Evolutionary conservation across 2,329 filamentous ascomycete genomes (phyloP).

Genomic region (Colletotrichum tropicale): DNA sequence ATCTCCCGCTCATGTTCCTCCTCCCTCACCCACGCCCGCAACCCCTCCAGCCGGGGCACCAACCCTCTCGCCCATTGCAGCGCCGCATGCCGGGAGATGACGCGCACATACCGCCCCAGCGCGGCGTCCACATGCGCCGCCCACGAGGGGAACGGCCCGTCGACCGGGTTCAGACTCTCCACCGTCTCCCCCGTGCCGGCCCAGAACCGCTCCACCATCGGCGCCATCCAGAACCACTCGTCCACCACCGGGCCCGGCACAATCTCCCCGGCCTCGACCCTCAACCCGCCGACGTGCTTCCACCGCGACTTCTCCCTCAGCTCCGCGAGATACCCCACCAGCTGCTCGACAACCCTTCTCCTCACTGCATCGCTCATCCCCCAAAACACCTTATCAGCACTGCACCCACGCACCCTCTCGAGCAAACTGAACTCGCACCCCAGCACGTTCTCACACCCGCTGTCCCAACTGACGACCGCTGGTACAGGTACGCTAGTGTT

Average conservation of each 20-base stretch:
- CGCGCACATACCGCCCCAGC: constrained; percentile 28
- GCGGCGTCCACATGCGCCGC: constrained; percentile 31
- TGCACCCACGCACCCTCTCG: constrained; percentile 29
- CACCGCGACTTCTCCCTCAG: not conserved
- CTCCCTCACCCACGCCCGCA: constrained; percentile 30
- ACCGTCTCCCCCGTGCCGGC: constrained; percentile 20
- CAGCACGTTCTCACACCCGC: constrained; percentile 34
- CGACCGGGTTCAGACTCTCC: constrained; percentile 28
- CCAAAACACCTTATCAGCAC: constrained; percentile 25
- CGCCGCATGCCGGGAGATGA: constrained; percentile 23
- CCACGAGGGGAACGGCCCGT: constrained; percentile 35
- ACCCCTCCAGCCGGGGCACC: constrained; percentile 28
- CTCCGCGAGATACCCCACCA: constrained; percentile 34
- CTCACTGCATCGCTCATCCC: constrained; percentile 34
- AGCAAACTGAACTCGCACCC: constrained; percentile 46
- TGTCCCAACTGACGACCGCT: constrained; percentile 34
- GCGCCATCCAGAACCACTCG: constrained; percentile 38
- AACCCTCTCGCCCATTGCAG: constrained; percentile 33
- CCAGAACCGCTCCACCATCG: constrained; percentile 33
- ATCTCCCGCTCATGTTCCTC: constrained; percentile 7
- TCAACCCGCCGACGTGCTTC: constrained; percentile 20
- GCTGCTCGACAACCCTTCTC: constrained; percentile 28
- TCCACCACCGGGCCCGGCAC: constrained; percentile 32
- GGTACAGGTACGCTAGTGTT: constrained; percentile 37
- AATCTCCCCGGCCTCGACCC: constrained; percentile 7